Base-by-base conservation (phyloP, 306 rosid species). In the Cucumis hystrix region DNA sequence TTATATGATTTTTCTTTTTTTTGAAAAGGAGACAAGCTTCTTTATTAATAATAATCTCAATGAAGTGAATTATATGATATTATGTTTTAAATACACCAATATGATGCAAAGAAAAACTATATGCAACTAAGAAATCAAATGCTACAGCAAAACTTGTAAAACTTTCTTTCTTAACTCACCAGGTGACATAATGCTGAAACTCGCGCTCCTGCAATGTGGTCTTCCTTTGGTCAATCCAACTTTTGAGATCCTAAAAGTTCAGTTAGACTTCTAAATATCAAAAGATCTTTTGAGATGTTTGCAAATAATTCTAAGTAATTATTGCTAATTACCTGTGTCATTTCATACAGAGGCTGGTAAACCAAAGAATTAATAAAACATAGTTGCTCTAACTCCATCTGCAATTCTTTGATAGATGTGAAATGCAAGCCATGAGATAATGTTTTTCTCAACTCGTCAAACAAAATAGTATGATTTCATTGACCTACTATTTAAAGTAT, bases 291-390 rank as follows among this genome's bases (percentile, higher is more conserved):
- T 51, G 55, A 75, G 62, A 70, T 55, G 28, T 21, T 67, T 75
- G 56, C 63, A 73, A 59, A 75, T 73, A 83, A 76, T 47, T 18
- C 6, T 21, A 7, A 79, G 79, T 77, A 69, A 67, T 35, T 77
- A 75, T 28, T 33, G 82, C 63, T 58, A 17, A 65, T 78, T 80
- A 94, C 98, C 97, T 90, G 93, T n/a, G 85, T 70, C 97, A 87
- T 86, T 86, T 94, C 98, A 83, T 86, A 90, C 58, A 94, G 83
- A 16, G 97, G 96, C 79, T 87, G 96, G 87, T 91, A 94, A 58
- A 90, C 70, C 79, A 79, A 80, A 83, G 86, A 81, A 76, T 94
- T 85, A 56, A 65, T 55, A 58, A 79, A 41, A 74, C 95, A 89
- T 55, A 94, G 93, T 78, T 76, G 91, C 77, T 87, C 91, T 21